Conservation (phyloP, 1,139 yeast genomes). For the Suhomyces anneliseae region DNA sequence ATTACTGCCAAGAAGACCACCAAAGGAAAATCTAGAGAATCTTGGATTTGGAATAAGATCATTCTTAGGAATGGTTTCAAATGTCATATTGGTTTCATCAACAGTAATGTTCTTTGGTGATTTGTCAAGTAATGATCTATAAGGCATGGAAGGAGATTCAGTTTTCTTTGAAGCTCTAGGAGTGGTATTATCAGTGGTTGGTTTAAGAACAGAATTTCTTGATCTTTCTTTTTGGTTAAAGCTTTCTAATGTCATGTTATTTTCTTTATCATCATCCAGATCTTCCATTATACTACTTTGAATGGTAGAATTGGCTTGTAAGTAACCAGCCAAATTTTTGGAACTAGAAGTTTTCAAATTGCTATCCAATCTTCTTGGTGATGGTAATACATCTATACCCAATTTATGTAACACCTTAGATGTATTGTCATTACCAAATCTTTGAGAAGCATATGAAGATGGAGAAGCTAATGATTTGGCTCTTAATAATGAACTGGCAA, state of each 20-base stretch:
- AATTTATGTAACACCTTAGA: conserved; percentile 42
- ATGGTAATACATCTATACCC: conserved; percentile 40
- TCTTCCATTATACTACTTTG: conserved; percentile 8
- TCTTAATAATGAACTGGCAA: conserved; percentile 31
- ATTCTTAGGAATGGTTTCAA: conserved; percentile 9
- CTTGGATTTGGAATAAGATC: conserved; percentile 46
- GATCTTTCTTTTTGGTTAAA: conserved; percentile 17
- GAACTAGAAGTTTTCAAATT: conserved; percentile 47
- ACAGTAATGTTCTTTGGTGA: background rate
- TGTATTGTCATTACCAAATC: conserved; percentile 29
- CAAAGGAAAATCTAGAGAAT: conserved; percentile 46
- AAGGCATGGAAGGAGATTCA: conserved; percentile 6
- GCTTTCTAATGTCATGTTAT: conserved; percentile 16
- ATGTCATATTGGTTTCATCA: conserved; percentile 10
- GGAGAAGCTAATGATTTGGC: conserved; percentile 41
- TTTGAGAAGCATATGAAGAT: conserved; percentile 24
- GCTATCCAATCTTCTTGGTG: conserved; percentile 25
- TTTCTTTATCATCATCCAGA: conserved; percentile 22
- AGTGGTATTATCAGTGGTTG: background rate
- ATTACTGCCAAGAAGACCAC: conserved; percentile 28
- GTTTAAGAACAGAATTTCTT: background rate
- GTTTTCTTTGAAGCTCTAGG: background rate
- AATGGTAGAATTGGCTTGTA: conserved; percentile 11
- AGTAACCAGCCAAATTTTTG: conserved; percentile 39
- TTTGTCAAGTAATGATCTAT: conserved; percentile 5